A percentile compares a stretch with the other conserved stretches of the same genome.
These are phyloP conservation scores for Coemansia sp. DNA, from an alignment of 192 early-diverging fungal genomes.

Conservation along the genomic window DNA sequence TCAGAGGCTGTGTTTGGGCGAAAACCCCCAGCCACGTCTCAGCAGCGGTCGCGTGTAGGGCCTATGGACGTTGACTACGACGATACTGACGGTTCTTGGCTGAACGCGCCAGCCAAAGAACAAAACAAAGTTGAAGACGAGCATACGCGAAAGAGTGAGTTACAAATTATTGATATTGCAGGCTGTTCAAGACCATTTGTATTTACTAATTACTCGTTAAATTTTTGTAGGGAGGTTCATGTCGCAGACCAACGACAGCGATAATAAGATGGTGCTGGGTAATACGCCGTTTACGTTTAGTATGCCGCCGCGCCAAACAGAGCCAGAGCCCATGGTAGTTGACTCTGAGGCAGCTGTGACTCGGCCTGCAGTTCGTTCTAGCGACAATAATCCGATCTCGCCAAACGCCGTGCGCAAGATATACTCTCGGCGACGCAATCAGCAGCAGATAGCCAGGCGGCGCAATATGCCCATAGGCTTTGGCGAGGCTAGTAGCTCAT, in stretches of 20 bases:
- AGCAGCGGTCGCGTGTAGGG: constrained; percentile 21
- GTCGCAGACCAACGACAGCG: not conserved
- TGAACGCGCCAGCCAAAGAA: constrained; percentile 14
- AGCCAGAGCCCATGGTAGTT: constrained; percentile 10
- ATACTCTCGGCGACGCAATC: constrained; percentile 14
- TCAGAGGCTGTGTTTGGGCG: constrained; percentile 21
- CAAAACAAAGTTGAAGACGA: constrained; percentile 13
- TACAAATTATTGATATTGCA: too few relatives aligned
- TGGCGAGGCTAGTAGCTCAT: constrained; percentile 20
- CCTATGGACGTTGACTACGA: constrained; percentile 49
- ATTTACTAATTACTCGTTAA: not conserved
- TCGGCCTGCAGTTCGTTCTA: not conserved
- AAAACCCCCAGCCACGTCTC: not conserved
- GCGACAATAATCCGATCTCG: constrained; percentile 32
- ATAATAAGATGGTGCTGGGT: constrained; percentile 8
- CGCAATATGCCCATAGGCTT: constrained; percentile 3
- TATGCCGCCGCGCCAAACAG: constrained; percentile 16
- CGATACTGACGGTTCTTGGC: constrained; percentile 44
- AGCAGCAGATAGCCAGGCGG: not conserved
- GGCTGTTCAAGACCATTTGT: not conserved
- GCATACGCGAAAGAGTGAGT: constrained; percentile 29
- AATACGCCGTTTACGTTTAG: constrained; percentile 41
- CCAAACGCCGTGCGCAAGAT: constrained; percentile 32
- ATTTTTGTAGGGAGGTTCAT: constrained; percentile 18
- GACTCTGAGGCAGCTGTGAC: constrained; percentile 18